Evolutionary conservation across 2,329 filamentous ascomycete genomes (phyloP), one percentile per base, ranked within the genome.

Genomic region (Aureobasidium pullulans): DNA sequence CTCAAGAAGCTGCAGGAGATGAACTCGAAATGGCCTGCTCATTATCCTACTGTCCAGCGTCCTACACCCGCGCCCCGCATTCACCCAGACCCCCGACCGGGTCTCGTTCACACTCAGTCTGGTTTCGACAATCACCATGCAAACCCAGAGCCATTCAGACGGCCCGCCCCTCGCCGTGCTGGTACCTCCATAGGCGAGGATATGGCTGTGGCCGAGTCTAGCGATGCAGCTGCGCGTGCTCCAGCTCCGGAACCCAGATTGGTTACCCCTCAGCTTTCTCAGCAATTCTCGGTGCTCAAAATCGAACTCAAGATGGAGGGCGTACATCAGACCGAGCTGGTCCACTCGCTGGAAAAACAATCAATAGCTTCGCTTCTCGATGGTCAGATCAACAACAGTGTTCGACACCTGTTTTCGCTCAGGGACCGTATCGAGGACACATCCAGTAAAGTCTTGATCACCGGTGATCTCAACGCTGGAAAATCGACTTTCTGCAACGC

Each of bases 401-500:
- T 97, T 70, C 90, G 91, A 67, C 94, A 99, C 73, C 81, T 99
- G 1, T 81, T 90, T 59, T 85, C 89, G 0, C 79, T 99, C 36
- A 86, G 91, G 62, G 94, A 97, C 65, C 86, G 94, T 57, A 99
- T 99, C 63, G 94, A 97, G 71, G 94, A 99, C 73, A 97, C 90
- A 0, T 90, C 93, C 4, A 97, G 93, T 75, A 99, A 99, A 73
- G 94, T 99, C 1, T 76, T 99, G 60, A 86, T 99, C 16, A 99
- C 94, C 0, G 94, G 94, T 68, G 94, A 99, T 71, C 75, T 99
- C 57, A 99, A 99, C 70, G 93, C 94, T 8, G 94, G 94, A 69
- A 99, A 99, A 71, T 99, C 94, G 4, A 99, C 94, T 0, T 99
- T 99, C 68, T 99, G 94, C 77, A 99, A 99, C 73, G 94, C 94